Base-by-base conservation (phyloP, 257 asterid species). In the Haberlea rhodopensis region DNA sequence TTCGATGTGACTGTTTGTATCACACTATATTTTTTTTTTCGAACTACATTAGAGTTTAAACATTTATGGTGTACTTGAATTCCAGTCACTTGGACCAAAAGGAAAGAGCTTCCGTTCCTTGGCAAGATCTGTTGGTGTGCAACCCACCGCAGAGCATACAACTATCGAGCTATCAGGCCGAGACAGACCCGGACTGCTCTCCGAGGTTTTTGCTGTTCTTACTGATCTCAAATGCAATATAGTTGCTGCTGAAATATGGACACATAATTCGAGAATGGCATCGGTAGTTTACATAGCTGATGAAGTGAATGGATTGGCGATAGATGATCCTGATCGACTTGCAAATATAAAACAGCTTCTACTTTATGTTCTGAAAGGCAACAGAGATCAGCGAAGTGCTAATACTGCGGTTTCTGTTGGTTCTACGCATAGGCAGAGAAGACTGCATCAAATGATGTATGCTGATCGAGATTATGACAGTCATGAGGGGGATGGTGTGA, bases 211-310 rank as follows among this genome's bases (percentile, higher is more conserved):
- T 70, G 98, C 98, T 0, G 86, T 91, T 71, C 95, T 91, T 49
- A 63, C 94, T 0, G 91, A 88, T 69, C 88, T 78, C 3, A 91
- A 85, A 61, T 88, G 94, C 23, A 91, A 88, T 27, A 81, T 88
- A 28, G 95, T 79, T 9, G 90, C 91, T 11, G 91, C 95, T 0
- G 96, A 91, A 81, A 96, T 88, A 3, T 91, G 98, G 98, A 91
- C 98, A 15, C 98, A 91, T 54, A 88, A 88, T 69, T 78, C 94
- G 11, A 79, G 98, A 76, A 82, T 88, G 88, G 98, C 98, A 3
- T 81, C 96, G 0, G 86, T 91, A 13, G 81, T 88, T 34, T 83
- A 83, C 72, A 88, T 91, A 56, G 86, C 94, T 0, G 95, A 91
- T n/a, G 88, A 86, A 69, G 63, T 57, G 13, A 82, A 31, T 6